Evolutionary conservation across 257 asterid genomes (phyloP).

Genomic region (Catharanthus roseus): DNA sequence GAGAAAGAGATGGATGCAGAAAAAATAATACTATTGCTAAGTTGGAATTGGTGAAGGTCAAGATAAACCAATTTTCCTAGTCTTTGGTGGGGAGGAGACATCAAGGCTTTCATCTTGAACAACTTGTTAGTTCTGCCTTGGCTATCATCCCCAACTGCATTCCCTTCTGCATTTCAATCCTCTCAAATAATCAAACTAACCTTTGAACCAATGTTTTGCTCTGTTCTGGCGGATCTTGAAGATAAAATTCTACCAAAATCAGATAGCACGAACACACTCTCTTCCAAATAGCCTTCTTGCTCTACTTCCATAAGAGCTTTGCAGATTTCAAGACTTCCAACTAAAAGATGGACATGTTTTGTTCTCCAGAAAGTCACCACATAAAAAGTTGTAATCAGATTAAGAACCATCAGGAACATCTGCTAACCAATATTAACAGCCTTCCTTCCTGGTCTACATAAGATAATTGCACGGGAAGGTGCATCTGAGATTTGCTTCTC

Average conservation of each 20-base stretch:
- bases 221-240: conserved; percentile 32
- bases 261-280: background rate
- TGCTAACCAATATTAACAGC: conserved; percentile 44
- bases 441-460: conserved; percentile 1
- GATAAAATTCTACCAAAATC: background rate
- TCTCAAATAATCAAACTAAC: background rate
- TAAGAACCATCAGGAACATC: conserved; percentile 51
- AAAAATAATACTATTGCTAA: too few species aligned
- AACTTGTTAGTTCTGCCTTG: background rate
- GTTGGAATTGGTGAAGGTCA: background rate
- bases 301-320: background rate
- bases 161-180: background rate
- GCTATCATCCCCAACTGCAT: background rate
- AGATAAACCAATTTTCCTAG: too few species aligned
- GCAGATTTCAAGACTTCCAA: background rate
- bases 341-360: background rate
- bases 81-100: background rate
- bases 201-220: conserved; percentile 17
- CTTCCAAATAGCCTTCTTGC: background rate
- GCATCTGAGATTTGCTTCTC: conserved; percentile 5
- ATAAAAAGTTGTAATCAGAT: conserved; percentile 61
- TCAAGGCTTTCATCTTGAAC: background rate
- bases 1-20: background rate
- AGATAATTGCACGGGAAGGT: conserved; percentile 5
- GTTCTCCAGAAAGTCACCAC: conserved; percentile 47